Base-by-base conservation (phyloP, 2,329 filamentous ascomycete genomes). In the Cladobotryum mycophilum region DNA sequence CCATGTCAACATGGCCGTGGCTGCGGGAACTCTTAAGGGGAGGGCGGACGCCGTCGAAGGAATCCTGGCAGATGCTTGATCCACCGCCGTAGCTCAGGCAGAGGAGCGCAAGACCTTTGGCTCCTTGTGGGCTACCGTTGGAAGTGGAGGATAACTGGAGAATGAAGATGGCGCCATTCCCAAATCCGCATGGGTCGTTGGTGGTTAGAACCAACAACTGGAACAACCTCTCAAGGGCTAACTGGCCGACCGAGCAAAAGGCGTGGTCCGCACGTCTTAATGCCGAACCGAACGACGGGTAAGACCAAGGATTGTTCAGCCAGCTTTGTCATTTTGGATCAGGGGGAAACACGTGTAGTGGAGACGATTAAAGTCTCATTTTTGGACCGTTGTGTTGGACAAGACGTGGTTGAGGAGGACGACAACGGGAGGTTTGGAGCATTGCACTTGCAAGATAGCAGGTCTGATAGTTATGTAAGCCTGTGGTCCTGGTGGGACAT, bases 121-220 rank as follows among this genome's bases (percentile, higher is more conserved):
- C 17, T 44, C n/a, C 36, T 41, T 18, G 41, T 41, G 40, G 25
- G 12, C 45, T 38, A 30, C 37, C 38, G 43, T 30, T 46, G 43
- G 20, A 47, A 43, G 42, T 41, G 38, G 14, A 38, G 36, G 36
- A 38, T 30, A 30, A 30, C 43, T 42, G 40, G 49, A 35, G 20
- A 30, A 38, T 51, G 49, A 38, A 47, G 40, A 22, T 47, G 37
- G 49, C 44, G 44, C 46, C 41, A 52, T 49, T 38, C 25, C 41
- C 35, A 36, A 52, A 30, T 42, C 34, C 33, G 33, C 41, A 49
- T 40, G 43, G 48, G 49, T 44, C 40, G 45, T 45, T 44, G 30
- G 40, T 37, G 13, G 40, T 41, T 48, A 47, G 50, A 52, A 49
- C 50, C 50, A 52, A 52, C 50, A 52, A 34, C 50, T 45, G 41